Base-by-base conservation (phyloP, 2,329 filamentous ascomycete species). In the Cladosporium sp. region DNA sequence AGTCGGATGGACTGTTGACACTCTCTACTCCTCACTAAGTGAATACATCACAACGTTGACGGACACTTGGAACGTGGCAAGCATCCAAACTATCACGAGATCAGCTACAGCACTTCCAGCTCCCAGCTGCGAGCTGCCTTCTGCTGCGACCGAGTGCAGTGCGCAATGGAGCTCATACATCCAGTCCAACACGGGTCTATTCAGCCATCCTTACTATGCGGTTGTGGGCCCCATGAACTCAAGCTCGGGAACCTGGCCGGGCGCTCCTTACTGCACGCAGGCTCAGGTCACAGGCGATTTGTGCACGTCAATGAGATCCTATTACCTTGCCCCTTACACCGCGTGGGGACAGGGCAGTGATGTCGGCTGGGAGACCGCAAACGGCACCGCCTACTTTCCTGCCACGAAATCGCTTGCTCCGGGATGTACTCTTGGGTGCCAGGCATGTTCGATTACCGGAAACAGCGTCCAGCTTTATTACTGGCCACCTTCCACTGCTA, bases 401-500 rank as follows among this genome's bases (percentile, higher is more conserved):
- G 30, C 60, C 2, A 52, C 49, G 3, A 47, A 50, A 22, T 51
- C 34, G 12, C 51, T 61, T 17, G 63, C 60, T 17, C 62, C 63
- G 1, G 52, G 60, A 17, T 65, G 63, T 42, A 61, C 52, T 7
- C 49, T 65, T 38, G 63, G 63, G 11, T 64, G 63, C 25, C 60
- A 61, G 43, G 30, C 54, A 6, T 65, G 64, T 49, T 55, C 57
- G 3, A 63, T 65, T 43, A 64, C 59, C 14, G 64, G 64, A 17
- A 49, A 59, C 14, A 64, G 40, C 30, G 63, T 65, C 5, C 58
- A 63, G 38, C 22, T 65, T 2, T 59, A 56, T 20, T 65, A 61
- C 59, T 65, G 63, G 63, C 63, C 62, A 11, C 61, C 61, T 11
- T 42, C 55, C n/a, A 62, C 59, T 11, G 59, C 61, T 14, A 49